phyloP scores from a whole-genome alignment of 2,329 filamentous ascomycete genomes.

The Helminthosporium solani region DNA sequence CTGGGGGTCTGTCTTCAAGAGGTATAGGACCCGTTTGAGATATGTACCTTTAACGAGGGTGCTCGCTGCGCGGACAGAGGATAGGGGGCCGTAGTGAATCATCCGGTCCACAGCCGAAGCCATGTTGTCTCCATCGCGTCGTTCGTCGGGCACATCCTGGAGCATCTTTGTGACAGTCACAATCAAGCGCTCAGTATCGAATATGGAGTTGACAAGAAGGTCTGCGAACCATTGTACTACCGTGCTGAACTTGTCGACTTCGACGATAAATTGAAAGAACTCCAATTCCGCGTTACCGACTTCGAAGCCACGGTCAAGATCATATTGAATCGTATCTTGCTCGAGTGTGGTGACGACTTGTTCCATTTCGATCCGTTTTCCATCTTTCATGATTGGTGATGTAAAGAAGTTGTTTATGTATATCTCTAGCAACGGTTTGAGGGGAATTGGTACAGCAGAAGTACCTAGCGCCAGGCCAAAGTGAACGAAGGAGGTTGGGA shows the following conservation, averaged over 20 bases:
- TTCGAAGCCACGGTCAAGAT: slow-evolving; percentile 65
- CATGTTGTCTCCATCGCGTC: slow-evolving; percentile 78
- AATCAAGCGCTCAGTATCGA: slow-evolving; percentile 68
- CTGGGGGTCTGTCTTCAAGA: slow-evolving; percentile 74
- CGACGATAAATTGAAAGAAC: slow-evolving; percentile 78
- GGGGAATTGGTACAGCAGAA: slow-evolving; percentile 70
- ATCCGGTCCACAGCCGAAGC: slow-evolving; percentile 66
- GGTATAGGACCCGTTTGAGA: slow-evolving; percentile 78
- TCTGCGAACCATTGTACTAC: slow-evolving; percentile 82
- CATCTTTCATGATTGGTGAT: slow-evolving; percentile 76
- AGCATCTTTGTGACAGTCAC: slow-evolving; percentile 75
- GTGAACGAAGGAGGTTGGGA: slow-evolving; percentile 89
- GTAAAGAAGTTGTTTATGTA: slow-evolving; percentile 95
- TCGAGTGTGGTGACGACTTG: slow-evolving; percentile 90
- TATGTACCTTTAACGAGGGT: slow-evolving; percentile 86
- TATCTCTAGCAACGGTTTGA: slow-evolving; percentile 79
- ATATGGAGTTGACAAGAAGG: slow-evolving; percentile 84
- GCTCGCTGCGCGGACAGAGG: slow-evolving; percentile 73
- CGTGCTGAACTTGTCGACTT: slow-evolving; percentile 80
- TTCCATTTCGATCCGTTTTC: slow-evolving; percentile 80
- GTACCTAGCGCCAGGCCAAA: slow-evolving; percentile 81
- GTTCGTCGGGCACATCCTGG: slow-evolving; percentile 87
- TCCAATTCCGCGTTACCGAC: slow-evolving; percentile 81
- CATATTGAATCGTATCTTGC: slow-evolving; percentile 84
- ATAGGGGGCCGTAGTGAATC: slow-evolving; percentile 75